Base-by-base conservation (phyloP, 176 grass and related monocot species). In the Eragrostis nindensis region DNA sequence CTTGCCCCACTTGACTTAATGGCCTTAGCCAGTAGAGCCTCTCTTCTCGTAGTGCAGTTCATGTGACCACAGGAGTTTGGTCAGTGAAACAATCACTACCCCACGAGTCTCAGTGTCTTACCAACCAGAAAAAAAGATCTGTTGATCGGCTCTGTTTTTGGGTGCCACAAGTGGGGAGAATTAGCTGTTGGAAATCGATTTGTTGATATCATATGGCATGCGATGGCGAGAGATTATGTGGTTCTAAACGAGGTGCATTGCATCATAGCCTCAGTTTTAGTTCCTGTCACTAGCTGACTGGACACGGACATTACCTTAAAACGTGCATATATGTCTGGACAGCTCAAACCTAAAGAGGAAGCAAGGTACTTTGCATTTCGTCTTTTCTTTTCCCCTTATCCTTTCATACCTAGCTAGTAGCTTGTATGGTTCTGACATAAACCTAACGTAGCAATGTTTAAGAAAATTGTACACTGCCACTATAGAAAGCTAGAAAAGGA, bases 41-140 rank as follows among this genome's bases (percentile, higher is more conserved):
- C 49, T n/a, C 40, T 66, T 71, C 24, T 38, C 76, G 12, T 74
- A 80, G 56, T 79, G 83, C 83, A 57, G 27, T 29, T 68, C 66
- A 81, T 86, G 87, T 89, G 82, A 81, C 40, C 82, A 85, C 77
- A 32, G 64, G 82, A 42, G 72, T 72, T 85, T 71, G 87, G 59
- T 72, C 71, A n/a, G 47, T 76, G 82, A 81, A 89, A 71, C 72
- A 76, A 32, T 79, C 59, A 24, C 75, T 66, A 49, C 71, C 68
- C 82, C 71, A 75, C 55, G 48, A 48, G 46, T 39, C 76, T 49
- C 13, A 53, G 46, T 53, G 62, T 47, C 78, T 81, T 77, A 81
- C 87, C 77, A 81, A 60, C 82, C 55, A 85, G 57, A 27, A 78
- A 79, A 79, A 84, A 83, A 64, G 82, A 85, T 80, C 11, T 69